Percentiles rank a stretch among this genome's conserved stretches.
These are phyloP conservation scores for Podila minutissima DNA, from an alignment of 192 early-diverging fungal species.

Conservation along the genomic window DNA sequence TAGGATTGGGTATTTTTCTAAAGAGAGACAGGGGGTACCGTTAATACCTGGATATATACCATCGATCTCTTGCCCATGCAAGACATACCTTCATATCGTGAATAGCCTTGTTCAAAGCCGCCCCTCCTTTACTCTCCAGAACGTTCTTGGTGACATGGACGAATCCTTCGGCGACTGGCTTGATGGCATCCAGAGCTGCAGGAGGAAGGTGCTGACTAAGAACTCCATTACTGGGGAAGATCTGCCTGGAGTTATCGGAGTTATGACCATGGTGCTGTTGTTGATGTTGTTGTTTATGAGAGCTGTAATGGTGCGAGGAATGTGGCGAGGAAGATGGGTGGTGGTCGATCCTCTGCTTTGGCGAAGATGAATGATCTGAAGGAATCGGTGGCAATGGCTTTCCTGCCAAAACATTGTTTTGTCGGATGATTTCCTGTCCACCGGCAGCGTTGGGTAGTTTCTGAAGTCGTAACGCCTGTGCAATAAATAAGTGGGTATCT, in stretches of 20 bases:
- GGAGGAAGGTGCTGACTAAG: constrained; percentile 63
- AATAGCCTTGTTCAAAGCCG: constrained; percentile 65
- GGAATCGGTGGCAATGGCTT: constrained; percentile 45
- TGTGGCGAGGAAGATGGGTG: constrained; percentile 11
- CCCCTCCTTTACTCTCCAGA: constrained; percentile 61
- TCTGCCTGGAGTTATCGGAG: constrained; percentile 6
- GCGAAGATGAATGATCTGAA: constrained; percentile 3
- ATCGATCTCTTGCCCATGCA: too few relatives aligned
- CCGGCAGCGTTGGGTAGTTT: constrained; percentile 52
- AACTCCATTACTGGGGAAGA: constrained; percentile 30
- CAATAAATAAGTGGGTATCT: constrained; percentile 60
- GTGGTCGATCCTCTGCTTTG: constrained; percentile 7
- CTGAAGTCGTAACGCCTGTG: constrained; percentile 74
- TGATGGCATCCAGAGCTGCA: constrained; percentile 62
- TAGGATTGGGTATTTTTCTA: constrained; percentile 51
- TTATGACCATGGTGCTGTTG: not conserved
- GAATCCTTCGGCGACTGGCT: constrained; percentile 56
- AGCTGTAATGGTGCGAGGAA: constrained; percentile 8
- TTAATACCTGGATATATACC: not conserved
- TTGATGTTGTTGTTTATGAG: constrained; percentile 3
- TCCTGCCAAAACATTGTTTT: constrained; percentile 61
- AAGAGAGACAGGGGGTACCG: not conserved
- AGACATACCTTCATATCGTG: constrained; percentile 44
- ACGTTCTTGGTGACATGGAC: constrained; percentile 64
- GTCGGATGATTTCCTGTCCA: constrained; percentile 62